Evolutionary conservation across 2,329 filamentous ascomycete genomes (phyloP).

Genomic region (Neophaeococcomyces mojaviensis): DNA sequence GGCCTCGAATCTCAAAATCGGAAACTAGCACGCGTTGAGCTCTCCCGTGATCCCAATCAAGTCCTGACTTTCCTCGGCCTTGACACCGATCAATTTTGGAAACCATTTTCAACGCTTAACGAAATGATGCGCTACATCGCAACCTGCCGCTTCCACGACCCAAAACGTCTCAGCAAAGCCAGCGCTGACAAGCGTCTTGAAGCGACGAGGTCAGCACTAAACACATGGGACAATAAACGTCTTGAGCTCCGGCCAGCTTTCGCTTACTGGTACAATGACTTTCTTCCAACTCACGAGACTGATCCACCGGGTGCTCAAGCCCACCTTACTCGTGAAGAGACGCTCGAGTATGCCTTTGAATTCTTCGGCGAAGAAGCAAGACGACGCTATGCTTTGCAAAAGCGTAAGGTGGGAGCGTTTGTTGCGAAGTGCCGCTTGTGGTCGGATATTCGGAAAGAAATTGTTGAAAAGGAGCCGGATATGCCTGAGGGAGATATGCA

Average conservation of each 20-base stretch:
- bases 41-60: conserved; percentile 50
- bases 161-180: conserved; percentile 40
- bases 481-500: neutral
- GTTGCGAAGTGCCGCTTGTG: conserved; percentile 14
- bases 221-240: conserved; percentile 22
- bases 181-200: conserved; percentile 17
- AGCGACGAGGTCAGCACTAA: conserved; percentile 22
- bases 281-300: conserved; percentile 14
- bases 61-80: conserved; percentile 48
- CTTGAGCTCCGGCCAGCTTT: conserved; percentile 28
- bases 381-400: conserved; percentile 10
- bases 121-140: conserved; percentile 31
- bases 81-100: conserved; percentile 41
- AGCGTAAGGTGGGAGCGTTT: conserved; percentile 3
- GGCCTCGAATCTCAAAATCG: conserved; percentile 53
- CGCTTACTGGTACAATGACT: conserved; percentile 21
- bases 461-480: neutral
- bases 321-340: conserved; percentile 14
- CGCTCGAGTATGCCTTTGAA: conserved; percentile 14
- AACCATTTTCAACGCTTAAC: conserved; percentile 42
- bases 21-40: conserved; percentile 47
- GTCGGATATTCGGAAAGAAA: conserved; percentile 13
- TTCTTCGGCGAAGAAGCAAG: conserved; percentile 16
- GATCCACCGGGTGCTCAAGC: conserved; percentile 9
- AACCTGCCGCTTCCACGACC: conserved; percentile 43